Base-by-base conservation (phyloP, 768 basidiomycete species). In the Rhizopogon salebrosus region DNA sequence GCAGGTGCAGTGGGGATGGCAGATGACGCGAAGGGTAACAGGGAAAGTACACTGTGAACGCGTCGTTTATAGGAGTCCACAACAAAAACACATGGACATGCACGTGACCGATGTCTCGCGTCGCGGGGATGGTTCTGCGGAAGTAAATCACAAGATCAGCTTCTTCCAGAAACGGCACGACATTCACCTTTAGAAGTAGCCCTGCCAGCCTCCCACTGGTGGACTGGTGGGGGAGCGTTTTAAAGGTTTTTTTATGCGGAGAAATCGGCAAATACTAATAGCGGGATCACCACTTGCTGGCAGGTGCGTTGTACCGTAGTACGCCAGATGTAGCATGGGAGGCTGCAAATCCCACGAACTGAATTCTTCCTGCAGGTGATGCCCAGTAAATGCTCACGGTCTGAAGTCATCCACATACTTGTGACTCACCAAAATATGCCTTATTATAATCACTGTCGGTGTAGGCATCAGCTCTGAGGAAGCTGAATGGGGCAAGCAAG, bases 61-160 rank as follows among this genome's bases (percentile, higher is more conserved):
- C 31, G 48, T 53, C 31, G 31, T 29, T 52, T 23, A 51, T 51
- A 27, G 51, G 37, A 43, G 51, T 13, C 37, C 20, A 40, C 38
- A 24, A 31, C 16, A 11, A 11, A 18, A 34, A 53, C 35, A 52
- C 49, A 52, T 53, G 51, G 16, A 35, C 51, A n/a, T 16, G 40
- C 51, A 54, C 50, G 50, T 52, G 53, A 53, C 31, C 6, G 20
- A 18, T 24, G 18, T 24, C 36, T 39, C 36, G 49, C 36, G 49
- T 51, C 18, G 29, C 31, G 37, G 31, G 35, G 49, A 29, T 50
- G 27, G 9, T 36, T 43, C 48, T 54, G 14, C 11, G 39, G 45
- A 54, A 48, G 54, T 54, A 54, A 55, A 55, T 40, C 16, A 41
- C 16, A 39, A 26, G 2, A 38, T 23, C 16, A 43, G 36, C 41